phyloP scores from a whole-genome alignment of 2,329 filamentous ascomycete species.

The Sphaerostilbella broomeana region DNA sequence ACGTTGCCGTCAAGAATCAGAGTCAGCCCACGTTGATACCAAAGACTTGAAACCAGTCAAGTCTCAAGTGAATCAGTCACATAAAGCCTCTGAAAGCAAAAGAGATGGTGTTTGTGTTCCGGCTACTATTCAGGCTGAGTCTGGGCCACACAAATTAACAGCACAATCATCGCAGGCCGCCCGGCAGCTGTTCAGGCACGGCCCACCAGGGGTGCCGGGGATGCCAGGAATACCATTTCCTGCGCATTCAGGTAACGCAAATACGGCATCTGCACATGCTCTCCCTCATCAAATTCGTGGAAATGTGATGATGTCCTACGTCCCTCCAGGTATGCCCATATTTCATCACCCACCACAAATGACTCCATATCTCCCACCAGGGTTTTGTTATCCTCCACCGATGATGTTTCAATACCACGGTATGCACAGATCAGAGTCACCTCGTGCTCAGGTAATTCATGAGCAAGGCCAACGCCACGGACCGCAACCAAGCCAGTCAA shows the following conservation, averaged over 20 bases:
- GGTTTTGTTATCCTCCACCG: constrained; percentile 1
- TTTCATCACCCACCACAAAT: constrained; percentile 1
- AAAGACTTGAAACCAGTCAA: too few species aligned
- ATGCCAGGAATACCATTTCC: background rate
- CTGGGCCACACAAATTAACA: background rate
- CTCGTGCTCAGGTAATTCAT: background rate
- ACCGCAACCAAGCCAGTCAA: too few species aligned
- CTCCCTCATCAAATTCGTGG: background rate
- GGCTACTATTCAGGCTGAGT: background rate
- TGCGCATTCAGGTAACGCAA: background rate
- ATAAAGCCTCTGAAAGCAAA: too few species aligned
- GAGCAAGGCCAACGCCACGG: too few species aligned
- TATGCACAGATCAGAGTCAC: background rate
- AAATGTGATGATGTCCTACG: background rate
- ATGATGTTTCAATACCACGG: background rate
- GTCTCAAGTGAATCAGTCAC: too few species aligned
- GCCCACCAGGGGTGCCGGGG: too few species aligned
- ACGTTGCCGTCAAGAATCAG: too few species aligned
- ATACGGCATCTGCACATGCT: background rate
- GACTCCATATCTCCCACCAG: background rate
- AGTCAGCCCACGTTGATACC: too few species aligned
- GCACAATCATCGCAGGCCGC: too few species aligned
- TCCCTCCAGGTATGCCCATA: background rate
- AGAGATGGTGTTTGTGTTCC: background rate
- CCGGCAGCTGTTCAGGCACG: background rate